Percentiles rank a stretch among this genome's conserved stretches.
Evolutionary conservation across 2,329 filamentous ascomycete species (phyloP).

Genomic region (Colletotrichum brevisporum): DNA sequence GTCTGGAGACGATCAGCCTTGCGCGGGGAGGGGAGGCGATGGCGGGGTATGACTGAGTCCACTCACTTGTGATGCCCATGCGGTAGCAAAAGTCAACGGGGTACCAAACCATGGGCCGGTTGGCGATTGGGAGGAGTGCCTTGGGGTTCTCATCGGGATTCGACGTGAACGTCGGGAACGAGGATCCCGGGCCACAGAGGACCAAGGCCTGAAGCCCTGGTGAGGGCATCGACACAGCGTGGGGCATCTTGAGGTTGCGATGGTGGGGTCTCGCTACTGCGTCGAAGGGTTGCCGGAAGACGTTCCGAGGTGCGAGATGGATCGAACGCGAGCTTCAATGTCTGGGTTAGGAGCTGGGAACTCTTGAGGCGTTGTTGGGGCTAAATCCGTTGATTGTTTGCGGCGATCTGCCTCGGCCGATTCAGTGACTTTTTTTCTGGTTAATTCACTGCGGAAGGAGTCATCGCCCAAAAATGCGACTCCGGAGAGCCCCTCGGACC

Average conservation of each 20-base stretch:
- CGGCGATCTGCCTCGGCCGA: conserved; percentile 5
- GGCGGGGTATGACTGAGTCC: conserved; percentile 12
- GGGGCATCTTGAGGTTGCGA: conserved; percentile 71
- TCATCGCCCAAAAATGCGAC: conserved; percentile 36
- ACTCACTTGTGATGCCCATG: conserved; percentile 80
- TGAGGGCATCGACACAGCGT: conserved; percentile 79
- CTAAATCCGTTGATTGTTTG: background rate
- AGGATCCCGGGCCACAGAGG: conserved; percentile 85
- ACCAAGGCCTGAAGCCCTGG: conserved; percentile 87
- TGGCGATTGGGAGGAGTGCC: conserved; percentile 85
- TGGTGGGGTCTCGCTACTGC: conserved; percentile 33
- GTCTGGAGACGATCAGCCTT: conserved; percentile 58
- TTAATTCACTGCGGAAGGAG: conserved; percentile 23
- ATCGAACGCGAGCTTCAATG: no score
- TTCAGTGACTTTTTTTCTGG: conserved; percentile 20
- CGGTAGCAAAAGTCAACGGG: conserved; percentile 88
- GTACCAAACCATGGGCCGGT: conserved; percentile 92
- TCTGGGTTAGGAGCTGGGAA: background rate
- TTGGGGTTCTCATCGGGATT: conserved; percentile 86
- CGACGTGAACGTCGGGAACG: conserved; percentile 85
- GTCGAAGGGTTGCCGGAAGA: conserved; percentile 6
- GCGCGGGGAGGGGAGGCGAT: background rate
- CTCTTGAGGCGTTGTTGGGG: background rate
- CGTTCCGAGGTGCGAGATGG: background rate
- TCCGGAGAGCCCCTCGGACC: conserved; percentile 8